Evolutionary conservation across 345 rosid genomes (phyloP).

Genomic region (Moringa oleifera): DNA sequence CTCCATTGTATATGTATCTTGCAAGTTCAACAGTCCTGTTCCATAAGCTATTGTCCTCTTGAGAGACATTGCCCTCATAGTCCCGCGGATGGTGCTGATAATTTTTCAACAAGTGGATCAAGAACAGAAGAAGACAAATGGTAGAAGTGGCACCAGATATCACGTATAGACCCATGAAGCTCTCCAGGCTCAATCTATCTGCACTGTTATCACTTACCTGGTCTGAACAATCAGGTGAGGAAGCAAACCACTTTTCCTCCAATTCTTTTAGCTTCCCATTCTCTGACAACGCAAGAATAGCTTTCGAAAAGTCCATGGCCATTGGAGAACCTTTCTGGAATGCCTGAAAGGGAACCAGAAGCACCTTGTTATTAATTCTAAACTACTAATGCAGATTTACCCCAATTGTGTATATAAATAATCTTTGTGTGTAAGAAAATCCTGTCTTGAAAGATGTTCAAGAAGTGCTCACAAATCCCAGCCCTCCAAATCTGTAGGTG

Average conservation of each 20-base stretch:
- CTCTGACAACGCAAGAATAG: constrained; percentile 35
- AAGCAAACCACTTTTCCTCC: constrained; percentile 24
- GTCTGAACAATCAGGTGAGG: constrained; percentile 13
- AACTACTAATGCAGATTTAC: too few species aligned
- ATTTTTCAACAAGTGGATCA: constrained; percentile 8
- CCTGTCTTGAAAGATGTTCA: neutral
- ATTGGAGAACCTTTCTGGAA: constrained; percentile 42
- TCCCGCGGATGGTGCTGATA: constrained; percentile 1
- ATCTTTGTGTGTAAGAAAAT: too few species aligned
- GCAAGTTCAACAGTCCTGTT: constrained; percentile 9
- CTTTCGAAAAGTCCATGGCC: constrained; percentile 34
- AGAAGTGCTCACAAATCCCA: constrained; percentile 46
- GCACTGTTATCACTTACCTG: constrained; percentile 7
- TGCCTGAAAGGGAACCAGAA: constrained; percentile 17
- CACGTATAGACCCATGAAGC: constrained; percentile 37
- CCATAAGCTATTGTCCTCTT: constrained; percentile 12
- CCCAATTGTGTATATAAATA: too few species aligned
- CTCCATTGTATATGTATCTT: constrained; percentile 12
- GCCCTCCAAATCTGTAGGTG: constrained; percentile 45
- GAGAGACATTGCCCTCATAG: constrained; percentile 1
- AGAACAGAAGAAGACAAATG: constrained; percentile 25
- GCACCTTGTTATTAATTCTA: too few species aligned
- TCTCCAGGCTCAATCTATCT: constrained; percentile 30
- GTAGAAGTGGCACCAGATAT: constrained; percentile 31
- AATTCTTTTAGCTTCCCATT: constrained; percentile 21